phyloP scores from a whole-genome alignment of 75 land plant species.

The Selaginella moellendorffii region DNA sequence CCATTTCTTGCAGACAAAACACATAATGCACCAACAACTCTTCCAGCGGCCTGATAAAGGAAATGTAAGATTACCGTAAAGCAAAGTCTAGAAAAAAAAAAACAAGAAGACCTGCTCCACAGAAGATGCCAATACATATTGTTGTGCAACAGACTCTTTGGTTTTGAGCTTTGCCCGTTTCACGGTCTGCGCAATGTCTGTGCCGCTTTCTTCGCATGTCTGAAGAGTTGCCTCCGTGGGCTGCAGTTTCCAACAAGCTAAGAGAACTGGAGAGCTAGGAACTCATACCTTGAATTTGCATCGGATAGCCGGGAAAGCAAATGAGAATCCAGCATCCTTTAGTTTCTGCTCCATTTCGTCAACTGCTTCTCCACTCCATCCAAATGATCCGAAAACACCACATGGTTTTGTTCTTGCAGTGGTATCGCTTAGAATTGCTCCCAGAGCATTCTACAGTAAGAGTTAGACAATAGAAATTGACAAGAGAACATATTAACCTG shows the following conservation, averaged over 20 bases:
- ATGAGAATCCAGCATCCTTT: constrained; percentile 33
- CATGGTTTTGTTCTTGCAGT: constrained; percentile 37
- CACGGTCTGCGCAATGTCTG: constrained; percentile 37
- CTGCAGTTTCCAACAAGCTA: constrained; percentile 12
- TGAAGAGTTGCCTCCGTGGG: constrained; percentile 35
- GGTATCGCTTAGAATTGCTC: constrained; percentile 26
- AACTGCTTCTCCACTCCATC: constrained; percentile 51
- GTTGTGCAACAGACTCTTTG: constrained; percentile 16
- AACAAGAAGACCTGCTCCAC: constrained; percentile 25
- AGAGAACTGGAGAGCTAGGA: too few relatives aligned
- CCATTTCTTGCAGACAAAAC: constrained; percentile 35
- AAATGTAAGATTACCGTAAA: not conserved
- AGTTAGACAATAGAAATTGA: not conserved
- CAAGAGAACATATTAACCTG: constrained; percentile 17
- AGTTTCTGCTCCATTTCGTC: constrained; percentile 38
- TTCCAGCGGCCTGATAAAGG: constrained; percentile 30
- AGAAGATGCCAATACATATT: constrained; percentile 22
- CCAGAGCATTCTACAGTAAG: constrained; percentile 28
- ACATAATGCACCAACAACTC: constrained; percentile 38
- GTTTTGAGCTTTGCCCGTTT: constrained; percentile 23
- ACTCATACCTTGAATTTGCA: constrained; percentile 33
- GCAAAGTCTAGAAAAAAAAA: not conserved
- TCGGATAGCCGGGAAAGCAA: constrained; percentile 32
- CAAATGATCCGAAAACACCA: constrained; percentile 43
- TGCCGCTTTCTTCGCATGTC: constrained; percentile 41